A percentile compares a stretch with the other conserved stretches of the same genome.
These are phyloP conservation scores for Thecaphora thlaspeos DNA, from an alignment of 1,284 basidiomycete genomes.

Conservation along the genomic window DNA sequence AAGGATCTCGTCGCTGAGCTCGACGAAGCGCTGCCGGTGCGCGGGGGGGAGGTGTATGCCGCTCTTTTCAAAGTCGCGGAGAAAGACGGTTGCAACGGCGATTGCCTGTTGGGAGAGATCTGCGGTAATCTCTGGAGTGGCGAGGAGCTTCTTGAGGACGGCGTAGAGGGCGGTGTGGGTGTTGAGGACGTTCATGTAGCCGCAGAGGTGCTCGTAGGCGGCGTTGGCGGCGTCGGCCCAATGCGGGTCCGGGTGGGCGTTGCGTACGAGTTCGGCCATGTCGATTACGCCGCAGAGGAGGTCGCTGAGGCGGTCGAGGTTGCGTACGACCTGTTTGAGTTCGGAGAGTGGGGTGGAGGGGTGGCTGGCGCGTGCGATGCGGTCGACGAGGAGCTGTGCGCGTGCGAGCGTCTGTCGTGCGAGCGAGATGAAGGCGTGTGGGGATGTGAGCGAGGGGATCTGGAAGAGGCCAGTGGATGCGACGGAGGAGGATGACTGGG, in stretches of 20 bases:
- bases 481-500: slow-evolving; percentile 6
- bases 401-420: slow-evolving; percentile 48
- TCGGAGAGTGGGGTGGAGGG: slow-evolving; percentile 22
- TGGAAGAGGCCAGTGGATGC: slow-evolving; percentile 43
- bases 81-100: slow-evolving; percentile 83
- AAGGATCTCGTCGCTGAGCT: slow-evolving; percentile 87
- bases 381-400: slow-evolving; percentile 52
- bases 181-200: slow-evolving; percentile 96
- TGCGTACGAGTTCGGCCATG: slow-evolving; percentile 87
- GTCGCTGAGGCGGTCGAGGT: slow-evolving; percentile 86
- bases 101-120: slow-evolving; percentile 55
- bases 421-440: slow-evolving; percentile 38
- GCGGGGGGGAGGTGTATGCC: slow-evolving; percentile 83
- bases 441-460: slow-evolving; percentile 41
- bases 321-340: slow-evolving; percentile 43
- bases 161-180: slow-evolving; percentile 85
- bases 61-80: slow-evolving; percentile 95
- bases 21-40: slow-evolving; percentile 78
- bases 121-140: slow-evolving; percentile 46
- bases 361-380: slow-evolving; percentile 43
- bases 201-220: slow-evolving; percentile 86
- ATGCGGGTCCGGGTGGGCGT: slow-evolving; percentile 79
- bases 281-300: slow-evolving; percentile 94
- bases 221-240: slow-evolving; percentile 84
- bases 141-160: slow-evolving; percentile 58